These are phyloP conservation scores for Yarrowia bubula DNA, from an alignment of 805 yeast species.

Conservation along the genomic window DNA sequence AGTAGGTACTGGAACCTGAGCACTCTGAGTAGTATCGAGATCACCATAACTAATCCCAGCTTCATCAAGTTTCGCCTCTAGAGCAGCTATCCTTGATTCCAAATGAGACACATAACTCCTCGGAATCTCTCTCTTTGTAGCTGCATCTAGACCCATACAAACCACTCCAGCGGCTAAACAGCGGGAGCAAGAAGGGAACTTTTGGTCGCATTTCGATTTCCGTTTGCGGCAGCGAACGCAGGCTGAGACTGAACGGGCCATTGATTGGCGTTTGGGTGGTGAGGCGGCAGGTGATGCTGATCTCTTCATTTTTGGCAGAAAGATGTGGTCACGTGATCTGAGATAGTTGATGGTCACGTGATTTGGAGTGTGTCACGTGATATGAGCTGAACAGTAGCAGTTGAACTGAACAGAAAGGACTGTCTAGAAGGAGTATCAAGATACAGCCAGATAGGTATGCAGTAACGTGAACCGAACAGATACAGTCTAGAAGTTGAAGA, in stretches of 20 bases:
- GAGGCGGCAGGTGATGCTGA: not conserved
- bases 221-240: constrained; percentile 77
- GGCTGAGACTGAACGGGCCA: constrained; percentile 69
- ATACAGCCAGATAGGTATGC: no score
- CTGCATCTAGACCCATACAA: constrained; percentile 83
- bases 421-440: no score
- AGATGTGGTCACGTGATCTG: no score
- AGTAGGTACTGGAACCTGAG: not conserved
- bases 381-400: no score
- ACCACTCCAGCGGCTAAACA: constrained; percentile 65
- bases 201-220: constrained; percentile 66
- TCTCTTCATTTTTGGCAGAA: not conserved
- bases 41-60: not conserved
- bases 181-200: constrained; percentile 62
- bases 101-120: constrained; percentile 67
- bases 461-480: no score
- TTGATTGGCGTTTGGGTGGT: constrained; percentile 33
- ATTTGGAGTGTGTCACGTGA: no score
- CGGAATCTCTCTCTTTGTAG: constrained; percentile 83
- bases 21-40: not conserved
- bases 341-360: no score
- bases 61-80: constrained; percentile 35
- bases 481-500: no score
- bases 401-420: no score
- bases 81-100: constrained; percentile 48